Evolutionary conservation across 2,329 filamentous ascomycete species (phyloP).

Genomic region (Alternaria viburni): DNA sequence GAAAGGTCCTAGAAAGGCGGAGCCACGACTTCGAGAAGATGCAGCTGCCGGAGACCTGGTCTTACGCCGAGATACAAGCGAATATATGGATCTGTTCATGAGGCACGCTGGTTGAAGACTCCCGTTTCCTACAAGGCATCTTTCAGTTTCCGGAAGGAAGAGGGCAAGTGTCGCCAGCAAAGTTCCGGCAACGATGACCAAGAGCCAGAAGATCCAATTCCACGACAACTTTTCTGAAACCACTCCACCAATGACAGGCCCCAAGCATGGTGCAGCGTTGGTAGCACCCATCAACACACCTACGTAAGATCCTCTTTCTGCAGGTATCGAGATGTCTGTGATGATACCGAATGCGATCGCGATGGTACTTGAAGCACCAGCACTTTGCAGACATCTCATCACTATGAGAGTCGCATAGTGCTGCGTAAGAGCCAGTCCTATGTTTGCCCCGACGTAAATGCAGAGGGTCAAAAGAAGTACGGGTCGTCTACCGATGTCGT

Average conservation of each 20-base stretch:
- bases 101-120: background rate
- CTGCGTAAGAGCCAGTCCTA: background rate
- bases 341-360: background rate
- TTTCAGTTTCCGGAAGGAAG: background rate
- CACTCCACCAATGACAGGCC: background rate
- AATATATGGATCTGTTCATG: background rate
- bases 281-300: background rate
- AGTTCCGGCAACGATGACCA: background rate
- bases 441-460: background rate
- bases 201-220: background rate
- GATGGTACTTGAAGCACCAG: background rate
- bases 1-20: background rate
- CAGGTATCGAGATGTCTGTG: background rate
- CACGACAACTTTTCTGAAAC: background rate
- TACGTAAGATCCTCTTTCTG: background rate
- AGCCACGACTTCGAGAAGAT: background rate
- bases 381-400: background rate
- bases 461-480: background rate
- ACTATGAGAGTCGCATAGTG: background rate
- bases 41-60: background rate
- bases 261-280: background rate
- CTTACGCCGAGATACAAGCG: background rate
- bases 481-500: background rate
- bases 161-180: background rate
- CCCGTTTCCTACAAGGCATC: background rate